These are phyloP conservation scores for Capsicum baccatum DNA, from an alignment of 257 asterid species.

Conservation along the genomic window DNA sequence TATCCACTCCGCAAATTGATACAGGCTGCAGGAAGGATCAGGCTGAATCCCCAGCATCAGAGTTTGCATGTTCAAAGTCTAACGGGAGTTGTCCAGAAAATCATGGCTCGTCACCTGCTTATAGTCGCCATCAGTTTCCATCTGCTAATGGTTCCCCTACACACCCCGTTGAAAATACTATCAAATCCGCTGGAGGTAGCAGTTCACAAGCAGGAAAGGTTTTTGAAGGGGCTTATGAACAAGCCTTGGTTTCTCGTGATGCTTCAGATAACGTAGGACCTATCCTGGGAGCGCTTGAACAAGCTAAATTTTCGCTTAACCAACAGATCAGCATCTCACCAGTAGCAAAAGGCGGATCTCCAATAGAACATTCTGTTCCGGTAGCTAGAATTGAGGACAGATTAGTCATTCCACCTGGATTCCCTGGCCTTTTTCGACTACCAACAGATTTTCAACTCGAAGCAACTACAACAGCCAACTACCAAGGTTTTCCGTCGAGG, in stretches of 20 bases:
- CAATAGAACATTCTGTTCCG: constrained; percentile 39
- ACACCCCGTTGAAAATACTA: constrained; percentile 28
- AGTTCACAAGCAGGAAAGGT: constrained; percentile 31
- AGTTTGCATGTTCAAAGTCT: constrained; percentile 47
- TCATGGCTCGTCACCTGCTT: constrained; percentile 28
- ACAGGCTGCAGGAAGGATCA: constrained; percentile 16
- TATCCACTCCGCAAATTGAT: constrained; percentile 33
- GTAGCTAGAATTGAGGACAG: constrained; percentile 30
- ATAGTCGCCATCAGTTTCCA: neutral
- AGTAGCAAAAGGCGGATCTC: constrained; percentile 24
- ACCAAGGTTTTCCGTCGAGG: constrained; percentile 24
- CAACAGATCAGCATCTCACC: constrained; percentile 46
- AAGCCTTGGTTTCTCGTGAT: constrained; percentile 54
- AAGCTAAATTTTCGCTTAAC: constrained; percentile 63
- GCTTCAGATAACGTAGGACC: constrained; percentile 51
- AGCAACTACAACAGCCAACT: constrained; percentile 35
- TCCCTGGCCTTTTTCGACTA: constrained; percentile 72
- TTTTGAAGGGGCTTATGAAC: constrained; percentile 43
- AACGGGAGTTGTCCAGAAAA: constrained; percentile 43
- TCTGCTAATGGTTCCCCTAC: constrained; percentile 3
- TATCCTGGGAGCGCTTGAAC: constrained; percentile 75
- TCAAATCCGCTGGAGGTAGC: constrained; percentile 34
- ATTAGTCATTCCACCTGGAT: constrained; percentile 46
- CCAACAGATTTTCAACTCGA: constrained; percentile 63
- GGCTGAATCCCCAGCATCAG: constrained; percentile 47